Evolutionary conservation across 1,284 basidiomycete species (phyloP), one percentile per base, ranked within the genome.

Genomic region (Trichosporon ovoides): DNA sequence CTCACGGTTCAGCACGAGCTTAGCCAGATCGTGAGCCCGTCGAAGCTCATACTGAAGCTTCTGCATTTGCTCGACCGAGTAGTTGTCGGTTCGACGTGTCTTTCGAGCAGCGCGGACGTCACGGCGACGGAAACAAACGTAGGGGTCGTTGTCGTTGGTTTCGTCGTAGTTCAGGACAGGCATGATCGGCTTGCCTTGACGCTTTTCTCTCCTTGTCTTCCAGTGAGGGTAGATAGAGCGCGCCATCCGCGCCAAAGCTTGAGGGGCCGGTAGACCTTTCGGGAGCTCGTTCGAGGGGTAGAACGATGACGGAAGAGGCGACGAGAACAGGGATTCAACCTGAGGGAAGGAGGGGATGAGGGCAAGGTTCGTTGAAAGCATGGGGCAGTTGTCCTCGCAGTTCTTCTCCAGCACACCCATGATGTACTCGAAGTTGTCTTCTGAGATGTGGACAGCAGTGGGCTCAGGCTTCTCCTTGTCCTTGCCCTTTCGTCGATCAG

Each of bases 111-210:
- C 87, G 74, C 98, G 98, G 74, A 90, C 89, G 72, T 98, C 95
- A 59, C 94, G 87, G 56, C 95, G 84, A 38, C 96, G 87, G 83
- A 99, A 98, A 78, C 96, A 99, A 52, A 98, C 91, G 66, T 98
- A 98, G 0, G 96, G 96, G 71, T 98, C 93, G 60, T 91, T 93
- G 54, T 88, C 86, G 76, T 97, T 95, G 36, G 88, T 84, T 78
- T 98, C 95, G 75, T 98, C 93, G 64, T 85, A 86, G 70, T 93
- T 91, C 20, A 93, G 81, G 36, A 78, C 78, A 3, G 91, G 89
- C 65, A 91, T 87, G 68, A 93, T 89, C 38, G 84, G 78, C 66
- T 87, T 86, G 3, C 91, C 91, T 12, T 82, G 83, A 48, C 89
- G 84, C 64, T 87, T 84, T 37, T 86, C 78, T 38, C 89, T 82